A percentile compares a stretch with the other conserved stretches of the same genome.
Evolutionary conservation across 768 basidiomycete species (phyloP).

Genomic region (Lactifluus pinguis): DNA sequence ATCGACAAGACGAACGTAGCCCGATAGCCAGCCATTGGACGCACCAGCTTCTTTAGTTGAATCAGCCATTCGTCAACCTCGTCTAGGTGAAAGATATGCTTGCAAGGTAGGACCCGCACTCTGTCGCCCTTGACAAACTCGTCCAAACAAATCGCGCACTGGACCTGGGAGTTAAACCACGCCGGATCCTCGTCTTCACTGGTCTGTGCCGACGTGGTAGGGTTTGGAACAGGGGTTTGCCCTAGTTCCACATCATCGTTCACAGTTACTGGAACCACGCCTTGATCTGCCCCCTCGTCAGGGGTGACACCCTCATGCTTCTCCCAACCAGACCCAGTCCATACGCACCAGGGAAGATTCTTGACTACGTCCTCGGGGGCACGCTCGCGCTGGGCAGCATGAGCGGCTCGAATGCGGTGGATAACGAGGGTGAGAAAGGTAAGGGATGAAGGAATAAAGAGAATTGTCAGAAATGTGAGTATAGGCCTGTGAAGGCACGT

Average conservation of each 20-base stretch:
- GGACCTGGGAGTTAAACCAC: slow-evolving; percentile 75
- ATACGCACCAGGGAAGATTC: slow-evolving; percentile 71
- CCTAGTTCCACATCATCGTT: slow-evolving; percentile 18
- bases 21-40: slow-evolving; percentile 24
- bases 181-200: slow-evolving; percentile 35
- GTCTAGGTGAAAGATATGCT: slow-evolving; percentile 88
- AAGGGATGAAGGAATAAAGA: slow-evolving; percentile 82
- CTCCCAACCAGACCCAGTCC: slow-evolving; percentile 76
- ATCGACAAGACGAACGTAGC: slow-evolving; percentile 9
- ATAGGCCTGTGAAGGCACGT: slow-evolving; percentile 48
- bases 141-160: slow-evolving; percentile 91
- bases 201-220: slow-evolving; percentile 19
- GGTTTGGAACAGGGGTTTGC: slow-evolving; percentile 3
- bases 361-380: slow-evolving; percentile 76
- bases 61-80: slow-evolving; percentile 93
- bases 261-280: not conserved
- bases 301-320: slow-evolving; percentile 45
- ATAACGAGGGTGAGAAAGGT: slow-evolving; percentile 85
- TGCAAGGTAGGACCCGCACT: slow-evolving; percentile 87
- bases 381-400: slow-evolving; percentile 75
- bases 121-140: slow-evolving; percentile 82
- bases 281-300: not conserved
- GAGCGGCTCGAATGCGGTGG: slow-evolving; percentile 76
- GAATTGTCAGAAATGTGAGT: slow-evolving; percentile 76
- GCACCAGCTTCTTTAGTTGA: slow-evolving; percentile 83